Base-by-base conservation (phyloP, 108 stramenopile species). In the Bacterosira constricta region DNA sequence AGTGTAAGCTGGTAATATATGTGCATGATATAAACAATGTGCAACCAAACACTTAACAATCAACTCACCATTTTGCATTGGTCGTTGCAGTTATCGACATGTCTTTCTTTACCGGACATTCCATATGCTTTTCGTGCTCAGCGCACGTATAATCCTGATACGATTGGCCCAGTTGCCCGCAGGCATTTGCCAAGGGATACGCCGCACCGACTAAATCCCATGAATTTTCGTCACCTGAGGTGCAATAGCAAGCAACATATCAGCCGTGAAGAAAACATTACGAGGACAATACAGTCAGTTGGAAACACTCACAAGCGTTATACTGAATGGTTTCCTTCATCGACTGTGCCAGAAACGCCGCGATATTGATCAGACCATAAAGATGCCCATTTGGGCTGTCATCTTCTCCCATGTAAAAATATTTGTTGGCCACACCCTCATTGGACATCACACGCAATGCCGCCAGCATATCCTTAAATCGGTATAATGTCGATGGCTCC, bases 301-400 rank as follows among this genome's bases (percentile, higher is more conserved):
- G n/a, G n/a, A n/a, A n/a, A n/a, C n/a, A n/a, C n/a, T 75, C 73
- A 55, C 84, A 85, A 21, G 75, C 79, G 39, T 85, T 78, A 46
- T 85, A 85, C 47, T 80, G 72, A 50, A 85, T 85, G 29, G 85
- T 80, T 51, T 85, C 82, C 50, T 83, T 67, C 82, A 83, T 83
- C 25, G 79, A 77, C 38, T 85, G 85, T 3, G 83, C 80, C 30
- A 84, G 70, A 47, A 81, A 81, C 30, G 75, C 80, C 4, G 80
- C 80, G 52, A 81, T 76, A 45, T 81, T 81, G 58, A 74, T 62
- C 8, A 83, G 44, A 20, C 79, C 79, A 21, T 75, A 68, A 35
- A 54, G 38, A 52, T 77, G 44, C 6, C 76, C 76, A 44, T 56
- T 55, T 0, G 69, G 37, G 57, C 57, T 58, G 63, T 71, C 58